phyloP scores from a whole-genome alignment of 352 stramenopile genomes.

The Phytophthora capsici region DNA sequence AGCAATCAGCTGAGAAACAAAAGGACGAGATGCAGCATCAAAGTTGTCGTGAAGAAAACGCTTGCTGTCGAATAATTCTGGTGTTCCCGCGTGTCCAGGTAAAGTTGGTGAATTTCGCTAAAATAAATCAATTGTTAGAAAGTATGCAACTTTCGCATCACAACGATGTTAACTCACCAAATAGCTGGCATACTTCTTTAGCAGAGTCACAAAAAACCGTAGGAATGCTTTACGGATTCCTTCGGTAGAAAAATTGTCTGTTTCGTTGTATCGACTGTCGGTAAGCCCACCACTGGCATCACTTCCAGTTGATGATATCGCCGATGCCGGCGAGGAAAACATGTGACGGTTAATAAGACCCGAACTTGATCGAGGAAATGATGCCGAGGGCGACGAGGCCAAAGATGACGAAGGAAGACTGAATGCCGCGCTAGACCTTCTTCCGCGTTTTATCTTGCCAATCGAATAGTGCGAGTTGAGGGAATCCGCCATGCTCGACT shows the following conservation, averaged over 20 bases:
- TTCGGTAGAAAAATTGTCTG: conserved; percentile 70
- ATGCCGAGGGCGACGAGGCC: conserved; percentile 31
- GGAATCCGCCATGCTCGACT: conserved; percentile 56
- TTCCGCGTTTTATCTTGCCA: conserved; percentile 68
- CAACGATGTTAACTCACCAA: conserved; percentile 48
- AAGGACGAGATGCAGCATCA: conserved; percentile 62
- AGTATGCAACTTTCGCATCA: not conserved
- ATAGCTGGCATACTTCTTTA: conserved; percentile 83
- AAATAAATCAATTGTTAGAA: conserved; percentile 11
- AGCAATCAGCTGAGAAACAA: conserved; percentile 65
- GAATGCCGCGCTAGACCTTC: conserved; percentile 56
- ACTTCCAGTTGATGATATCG: conserved; percentile 28
- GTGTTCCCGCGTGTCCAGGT: conserved; percentile 36
- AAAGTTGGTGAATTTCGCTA: conserved; percentile 33
- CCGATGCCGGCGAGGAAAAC: conserved; percentile 37
- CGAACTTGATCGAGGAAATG: conserved; percentile 35
- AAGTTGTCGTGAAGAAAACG: conserved; percentile 74
- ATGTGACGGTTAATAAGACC: conserved; percentile 37
- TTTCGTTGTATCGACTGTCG: conserved; percentile 75
- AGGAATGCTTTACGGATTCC: conserved; percentile 77
- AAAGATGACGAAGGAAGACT: conserved; percentile 40
- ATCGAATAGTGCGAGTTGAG: conserved; percentile 70
- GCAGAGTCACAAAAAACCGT: conserved; percentile 81
- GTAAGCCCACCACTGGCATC: conserved; percentile 56
- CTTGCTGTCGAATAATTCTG: conserved; percentile 69